Conservation (phyloP, 2,329 filamentous ascomycete genomes). For the Cephalotrichum gorgonifer region DNA sequence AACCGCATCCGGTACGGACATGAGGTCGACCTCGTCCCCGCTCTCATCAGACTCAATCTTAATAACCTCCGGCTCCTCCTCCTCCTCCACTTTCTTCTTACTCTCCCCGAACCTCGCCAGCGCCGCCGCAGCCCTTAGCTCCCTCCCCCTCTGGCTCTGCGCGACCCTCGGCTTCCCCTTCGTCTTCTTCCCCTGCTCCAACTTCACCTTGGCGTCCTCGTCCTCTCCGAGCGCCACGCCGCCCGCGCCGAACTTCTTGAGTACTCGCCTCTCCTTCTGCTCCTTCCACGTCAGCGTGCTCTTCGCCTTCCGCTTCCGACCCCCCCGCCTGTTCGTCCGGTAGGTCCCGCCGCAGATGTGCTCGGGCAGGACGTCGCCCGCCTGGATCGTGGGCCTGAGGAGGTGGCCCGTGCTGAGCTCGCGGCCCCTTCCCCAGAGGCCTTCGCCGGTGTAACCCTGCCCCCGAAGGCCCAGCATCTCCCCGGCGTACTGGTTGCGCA, state of each 20-base stretch:
- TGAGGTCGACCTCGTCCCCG: constrained; percentile 33
- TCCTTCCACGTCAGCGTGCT: constrained; percentile 54
- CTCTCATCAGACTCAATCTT: constrained; percentile 26
- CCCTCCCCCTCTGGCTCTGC: constrained; percentile 61
- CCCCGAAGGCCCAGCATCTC: constrained; percentile 63
- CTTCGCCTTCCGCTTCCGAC: constrained; percentile 44
- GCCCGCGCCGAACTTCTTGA: constrained; percentile 66
- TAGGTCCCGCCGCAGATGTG: constrained; percentile 78
- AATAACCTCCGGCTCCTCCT: constrained; percentile 29
- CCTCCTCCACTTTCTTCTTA: constrained; percentile 11
- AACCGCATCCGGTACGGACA: constrained; percentile 38
- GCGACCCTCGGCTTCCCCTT: constrained; percentile 64
- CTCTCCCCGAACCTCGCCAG: constrained; percentile 57
- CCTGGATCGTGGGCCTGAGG: constrained; percentile 38
- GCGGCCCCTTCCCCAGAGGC: constrained; percentile 69
- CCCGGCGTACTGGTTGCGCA: constrained; percentile 61
- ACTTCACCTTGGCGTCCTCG: constrained; percentile 49
- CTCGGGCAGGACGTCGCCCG: constrained; percentile 51
- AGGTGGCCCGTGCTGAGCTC: constrained; percentile 51
- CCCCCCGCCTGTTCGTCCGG: constrained; percentile 40
- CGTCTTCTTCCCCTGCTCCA: constrained; percentile 56
- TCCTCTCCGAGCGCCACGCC: constrained; percentile 64
- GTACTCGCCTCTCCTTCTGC: constrained; percentile 59
- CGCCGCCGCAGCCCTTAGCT: constrained; percentile 67
- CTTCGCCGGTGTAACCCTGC: constrained; percentile 66